Evolutionary conservation across 805 yeast species (phyloP).

Genomic region (Yamadazyma phyllophila): DNA sequence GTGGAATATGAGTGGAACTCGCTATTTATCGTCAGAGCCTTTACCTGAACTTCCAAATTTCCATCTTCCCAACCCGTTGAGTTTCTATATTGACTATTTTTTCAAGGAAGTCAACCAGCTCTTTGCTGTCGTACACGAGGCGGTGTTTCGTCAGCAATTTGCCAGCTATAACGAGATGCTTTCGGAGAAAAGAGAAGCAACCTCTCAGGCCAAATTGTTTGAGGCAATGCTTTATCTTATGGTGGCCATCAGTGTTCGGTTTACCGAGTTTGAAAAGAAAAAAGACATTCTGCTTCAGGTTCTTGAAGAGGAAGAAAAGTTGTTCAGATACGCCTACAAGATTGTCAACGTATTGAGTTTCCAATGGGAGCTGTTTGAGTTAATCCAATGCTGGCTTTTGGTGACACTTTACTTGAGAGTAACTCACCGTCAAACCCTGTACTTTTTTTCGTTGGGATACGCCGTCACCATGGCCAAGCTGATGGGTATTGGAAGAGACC

Average conservation of each 20-base stretch:
- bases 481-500: constrained; percentile 34
- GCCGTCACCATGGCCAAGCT: constrained; percentile 37
- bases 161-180: constrained; percentile 24
- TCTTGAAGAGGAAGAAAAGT: constrained; percentile 30
- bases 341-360: constrained; percentile 32
- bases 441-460: constrained; percentile 29
- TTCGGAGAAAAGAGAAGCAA: neutral
- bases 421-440: constrained; percentile 39
- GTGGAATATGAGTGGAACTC: constrained; percentile 64
- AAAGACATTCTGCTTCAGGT: constrained; percentile 27
- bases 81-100: constrained; percentile 35
- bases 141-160: constrained; percentile 51
- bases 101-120: constrained; percentile 52
- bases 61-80: constrained; percentile 14
- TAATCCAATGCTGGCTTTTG: constrained; percentile 42
- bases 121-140: constrained; percentile 51
- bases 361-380: constrained; percentile 44
- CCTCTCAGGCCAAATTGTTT: constrained; percentile 43
- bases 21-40: constrained; percentile 38
- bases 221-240: constrained; percentile 50
- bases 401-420: constrained; percentile 35
- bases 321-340: constrained; percentile 33
- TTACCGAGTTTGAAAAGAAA: constrained; percentile 39
- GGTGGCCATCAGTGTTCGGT: constrained; percentile 51
- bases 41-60: constrained; percentile 34